phyloP scores from a whole-genome alignment of 2,329 filamentous ascomycete genomes.

The Huntiella decipiens region DNA sequence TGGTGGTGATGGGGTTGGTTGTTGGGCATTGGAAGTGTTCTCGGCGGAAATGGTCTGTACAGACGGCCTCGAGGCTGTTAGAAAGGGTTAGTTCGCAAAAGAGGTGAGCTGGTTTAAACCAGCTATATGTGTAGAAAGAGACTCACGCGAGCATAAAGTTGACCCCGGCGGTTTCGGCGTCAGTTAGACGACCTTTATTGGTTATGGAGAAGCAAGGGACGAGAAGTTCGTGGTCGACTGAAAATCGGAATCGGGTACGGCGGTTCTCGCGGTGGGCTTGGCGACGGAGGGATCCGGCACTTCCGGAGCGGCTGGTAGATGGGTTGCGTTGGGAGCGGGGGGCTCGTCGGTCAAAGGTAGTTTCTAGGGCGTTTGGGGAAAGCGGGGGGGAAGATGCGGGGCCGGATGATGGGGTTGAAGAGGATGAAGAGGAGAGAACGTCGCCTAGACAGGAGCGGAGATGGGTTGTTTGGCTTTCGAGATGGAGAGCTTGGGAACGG shows the following conservation, averaged over 20 bases:
- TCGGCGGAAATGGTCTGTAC: conserved; percentile 8
- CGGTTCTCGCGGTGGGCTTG: neutral
- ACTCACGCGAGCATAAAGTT: conserved; percentile 12
- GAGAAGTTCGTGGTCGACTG: conserved; percentile 4
- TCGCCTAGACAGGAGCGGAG: conserved; percentile 1
- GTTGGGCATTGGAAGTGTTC: conserved; percentile 5
- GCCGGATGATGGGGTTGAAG: neutral
- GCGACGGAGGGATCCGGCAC: neutral
- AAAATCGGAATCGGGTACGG: conserved; percentile 2
- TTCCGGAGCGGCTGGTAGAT: conserved; percentile 2
- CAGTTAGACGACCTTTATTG: conserved; percentile 4
- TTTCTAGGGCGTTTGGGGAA: neutral
- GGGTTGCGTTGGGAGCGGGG: conserved; percentile 6
- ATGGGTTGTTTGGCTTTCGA: conserved; percentile 6
- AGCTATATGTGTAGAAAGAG: neutral
- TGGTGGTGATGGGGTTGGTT: neutral
- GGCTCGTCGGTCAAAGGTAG: neutral
- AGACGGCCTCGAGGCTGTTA: conserved; percentile 6
- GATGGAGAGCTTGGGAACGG: neutral
- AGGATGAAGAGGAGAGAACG: neutral
- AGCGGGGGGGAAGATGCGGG: neutral
- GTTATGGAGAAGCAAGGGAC: conserved; percentile 9
- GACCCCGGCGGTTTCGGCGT: conserved; percentile 5
- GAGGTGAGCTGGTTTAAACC: too few relatives aligned
- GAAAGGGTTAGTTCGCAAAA: neutral